Percentiles rank a stretch among this genome's conserved stretches.
Evolutionary conservation across 2,329 filamentous ascomycete species (phyloP).

Genomic region (Botrytis byssoidea): DNA sequence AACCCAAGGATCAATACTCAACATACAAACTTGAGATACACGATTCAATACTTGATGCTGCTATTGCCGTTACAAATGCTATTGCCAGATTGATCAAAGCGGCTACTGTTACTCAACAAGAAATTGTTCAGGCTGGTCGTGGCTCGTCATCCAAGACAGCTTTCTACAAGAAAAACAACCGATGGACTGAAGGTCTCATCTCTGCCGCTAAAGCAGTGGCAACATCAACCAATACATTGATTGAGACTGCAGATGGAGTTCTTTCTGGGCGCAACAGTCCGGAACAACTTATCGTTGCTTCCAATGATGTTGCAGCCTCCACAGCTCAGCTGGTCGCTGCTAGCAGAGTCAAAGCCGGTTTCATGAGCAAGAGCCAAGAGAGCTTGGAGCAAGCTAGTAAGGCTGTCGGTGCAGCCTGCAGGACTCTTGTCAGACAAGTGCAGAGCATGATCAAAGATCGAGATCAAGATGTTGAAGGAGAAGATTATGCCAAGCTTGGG

Average conservation of each 20-base stretch:
- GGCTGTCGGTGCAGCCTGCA: slow-evolving; percentile 85
- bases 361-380: slow-evolving; percentile 97
- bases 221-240: slow-evolving; percentile 87
- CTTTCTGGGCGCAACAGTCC: slow-evolving; percentile 88
- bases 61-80: slow-evolving; percentile 87
- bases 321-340: slow-evolving; percentile 96
- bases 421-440: slow-evolving; percentile 85
- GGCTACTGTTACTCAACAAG: slow-evolving; percentile 86
- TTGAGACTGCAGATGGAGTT: slow-evolving; percentile 96
- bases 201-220: slow-evolving; percentile 96
- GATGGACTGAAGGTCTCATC: slow-evolving; percentile 97
- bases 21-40: slow-evolving; percentile 96
- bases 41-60: slow-evolving; percentile 90
- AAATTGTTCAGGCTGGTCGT: slow-evolving; percentile 91
- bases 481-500: slow-evolving; percentile 86
- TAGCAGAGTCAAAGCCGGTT: slow-evolving; percentile 92
- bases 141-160: slow-evolving; percentile 84
- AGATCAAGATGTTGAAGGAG: slow-evolving; percentile 74
- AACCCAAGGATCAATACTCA: slow-evolving; percentile 91
- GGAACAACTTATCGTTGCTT: slow-evolving; percentile 96
- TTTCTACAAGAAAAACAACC: slow-evolving; percentile 99
- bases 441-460: slow-evolving; percentile 91
- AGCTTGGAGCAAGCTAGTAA: slow-evolving; percentile 86
- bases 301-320: slow-evolving; percentile 92
- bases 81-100: slow-evolving; percentile 95